A percentile compares a stretch with the other conserved stretches of the same genome.
Conservation (phyloP, 768 basidiomycete genomes). For the Calocybe cyanea region DNA sequence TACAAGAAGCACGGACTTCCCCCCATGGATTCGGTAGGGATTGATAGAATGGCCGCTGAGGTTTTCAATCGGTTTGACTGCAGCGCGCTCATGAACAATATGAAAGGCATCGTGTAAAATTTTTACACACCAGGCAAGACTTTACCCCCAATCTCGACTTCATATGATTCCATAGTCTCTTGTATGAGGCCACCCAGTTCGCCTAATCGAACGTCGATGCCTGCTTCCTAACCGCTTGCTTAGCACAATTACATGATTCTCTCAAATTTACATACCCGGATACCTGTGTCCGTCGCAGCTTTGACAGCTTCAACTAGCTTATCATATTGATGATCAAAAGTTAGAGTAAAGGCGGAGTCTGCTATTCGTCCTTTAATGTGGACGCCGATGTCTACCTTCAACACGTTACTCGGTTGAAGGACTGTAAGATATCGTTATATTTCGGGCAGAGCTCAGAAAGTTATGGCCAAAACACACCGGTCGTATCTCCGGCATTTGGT, state of each 20-base stretch:
- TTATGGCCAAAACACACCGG: conserved; percentile 41
- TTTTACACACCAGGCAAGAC: conserved; percentile 63
- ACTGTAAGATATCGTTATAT: conserved; percentile 39
- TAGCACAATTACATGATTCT: neutral
- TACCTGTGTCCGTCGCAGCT: conserved; percentile 91
- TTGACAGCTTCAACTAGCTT: conserved; percentile 86
- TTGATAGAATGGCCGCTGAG: conserved; percentile 94
- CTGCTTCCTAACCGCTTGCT: conserved; percentile 66
- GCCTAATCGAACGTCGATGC: conserved; percentile 91
- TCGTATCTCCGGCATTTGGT: conserved; percentile 90
- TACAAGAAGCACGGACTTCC: conserved; percentile 88
- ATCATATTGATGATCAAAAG: conserved; percentile 87
- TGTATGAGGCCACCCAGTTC: conserved; percentile 91
- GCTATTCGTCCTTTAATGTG: conserved; percentile 94
- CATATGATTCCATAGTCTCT: conserved; percentile 99
- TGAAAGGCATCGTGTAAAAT: conserved; percentile 1
- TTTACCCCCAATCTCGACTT: conserved; percentile 89
- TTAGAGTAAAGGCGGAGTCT: conserved; percentile 95
- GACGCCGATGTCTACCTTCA: conserved; percentile 97
- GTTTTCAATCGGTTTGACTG: conserved; percentile 92
- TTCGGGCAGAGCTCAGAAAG: too few species aligned
- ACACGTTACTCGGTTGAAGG: conserved; percentile 75
- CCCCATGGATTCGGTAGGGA: conserved; percentile 88
- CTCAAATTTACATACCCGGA: conserved; percentile 48
- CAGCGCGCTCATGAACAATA: neutral